phyloP scores from a whole-genome alignment of 2,329 filamentous ascomycete genomes.

The Aspergillus clavatus region DNA sequence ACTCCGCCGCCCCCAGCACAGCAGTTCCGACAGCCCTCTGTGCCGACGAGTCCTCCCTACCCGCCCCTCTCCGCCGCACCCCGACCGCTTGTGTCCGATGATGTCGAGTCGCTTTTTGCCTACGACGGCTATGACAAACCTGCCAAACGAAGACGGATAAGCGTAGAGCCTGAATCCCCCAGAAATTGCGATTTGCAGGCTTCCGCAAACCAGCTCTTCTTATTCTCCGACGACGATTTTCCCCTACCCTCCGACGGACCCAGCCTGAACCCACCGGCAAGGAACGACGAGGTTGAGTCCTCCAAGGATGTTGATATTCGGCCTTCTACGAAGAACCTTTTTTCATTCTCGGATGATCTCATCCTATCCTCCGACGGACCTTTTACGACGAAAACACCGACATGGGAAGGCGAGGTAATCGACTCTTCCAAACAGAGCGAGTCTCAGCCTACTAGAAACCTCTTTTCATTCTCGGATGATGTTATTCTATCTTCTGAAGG shows the following conservation, averaged over 20 bases:
- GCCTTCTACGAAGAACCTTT: too few relatives aligned
- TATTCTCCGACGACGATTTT: slow-evolving; percentile 30
- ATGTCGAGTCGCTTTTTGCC: slow-evolving; percentile 25
- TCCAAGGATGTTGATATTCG: background rate
- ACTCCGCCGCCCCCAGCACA: slow-evolving; percentile 23
- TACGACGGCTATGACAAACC: slow-evolving; percentile 27
- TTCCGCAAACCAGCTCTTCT: slow-evolving; percentile 14
- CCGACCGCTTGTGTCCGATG: slow-evolving; percentile 21
- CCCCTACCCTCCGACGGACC: slow-evolving; percentile 10
- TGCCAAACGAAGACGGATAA: slow-evolving; percentile 29
- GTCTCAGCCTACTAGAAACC: too few relatives aligned
- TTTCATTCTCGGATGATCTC: too few relatives aligned
- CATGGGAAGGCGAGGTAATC: too few relatives aligned
- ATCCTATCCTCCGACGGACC: too few relatives aligned
- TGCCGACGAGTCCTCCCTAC: slow-evolving; percentile 8
- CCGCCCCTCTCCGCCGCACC: slow-evolving; percentile 7
- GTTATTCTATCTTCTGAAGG: slow-evolving; percentile 13
- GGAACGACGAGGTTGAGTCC: slow-evolving; percentile 18
- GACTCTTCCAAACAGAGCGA: too few relatives aligned
- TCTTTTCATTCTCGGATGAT: slow-evolving; percentile 29
- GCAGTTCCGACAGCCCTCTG: slow-evolving; percentile 10
- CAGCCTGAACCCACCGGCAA: background rate
- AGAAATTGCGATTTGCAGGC: background rate
- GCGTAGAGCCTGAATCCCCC: slow-evolving; percentile 14
- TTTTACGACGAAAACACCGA: too few relatives aligned